Base-by-base conservation (phyloP, 805 yeast species). In the Suhomyces xylopsoci region DNA sequence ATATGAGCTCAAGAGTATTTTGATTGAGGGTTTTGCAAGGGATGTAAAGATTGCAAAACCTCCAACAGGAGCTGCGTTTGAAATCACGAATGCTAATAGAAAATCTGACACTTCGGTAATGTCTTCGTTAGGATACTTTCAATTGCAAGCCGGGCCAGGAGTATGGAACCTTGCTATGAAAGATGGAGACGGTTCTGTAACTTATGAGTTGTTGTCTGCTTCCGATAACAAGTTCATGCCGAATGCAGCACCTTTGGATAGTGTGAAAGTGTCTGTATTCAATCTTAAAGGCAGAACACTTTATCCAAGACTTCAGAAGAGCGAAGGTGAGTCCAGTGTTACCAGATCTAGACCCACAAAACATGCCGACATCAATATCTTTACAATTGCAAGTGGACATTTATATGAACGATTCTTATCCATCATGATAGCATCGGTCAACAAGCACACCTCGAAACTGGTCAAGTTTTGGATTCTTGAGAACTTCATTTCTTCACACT, bases 381-480 rank as follows among this genome's bases (percentile, higher is more conserved):
- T 90, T 70, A 79, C 92, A 0, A 85, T 90, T 42, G 93, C 96
- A 0, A 84, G 92, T 57, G 96, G 96, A 0, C 90, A 84, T 57
- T 67, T 84, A 38, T 89, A 90, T 65, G 96, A 90, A 64, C 71
- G 90, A 55, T 79, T 90, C 47, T 60, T 87, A 52, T 77, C 86
- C 14, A 86, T 87, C n/a, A 90, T 90, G 96, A 85, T 85, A 50
- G 82, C 82, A 0, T 87, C 94, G 3, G 92, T 89, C 1, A 82
- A 81, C 81, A 72, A 74, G 25, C 83, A 86, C 57, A 71, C 82
- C 1, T 82, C 81, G 49, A 74, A 84, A 0, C 59, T 56, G 49
- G 85, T 90, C 25, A 88, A 86, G 64, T 88, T 92, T 64, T 91
- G 97, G 97, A 71, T 93, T 12, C 77, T 91, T 55, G 96, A 90